phyloP scores from a whole-genome alignment of 768 basidiomycete species.

The Rhizopogon sp. region DNA sequence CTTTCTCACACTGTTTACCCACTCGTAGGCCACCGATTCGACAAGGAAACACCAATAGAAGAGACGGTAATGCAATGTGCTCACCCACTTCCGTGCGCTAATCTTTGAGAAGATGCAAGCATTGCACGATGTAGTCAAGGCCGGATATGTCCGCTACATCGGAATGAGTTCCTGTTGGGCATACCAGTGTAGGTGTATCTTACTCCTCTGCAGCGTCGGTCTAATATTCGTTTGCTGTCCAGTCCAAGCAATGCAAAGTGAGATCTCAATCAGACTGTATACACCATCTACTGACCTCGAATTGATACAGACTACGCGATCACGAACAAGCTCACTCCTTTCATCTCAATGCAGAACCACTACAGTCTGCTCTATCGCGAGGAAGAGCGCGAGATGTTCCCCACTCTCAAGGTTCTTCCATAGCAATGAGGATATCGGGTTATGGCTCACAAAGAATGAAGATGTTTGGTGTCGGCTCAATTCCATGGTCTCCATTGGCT shows the following conservation, averaged over 20 bases:
- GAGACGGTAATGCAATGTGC: slow-evolving; percentile 27
- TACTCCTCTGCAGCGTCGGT: background rate
- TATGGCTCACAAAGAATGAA: slow-evolving; percentile 9
- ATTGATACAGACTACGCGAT: slow-evolving; percentile 32
- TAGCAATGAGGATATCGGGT: background rate
- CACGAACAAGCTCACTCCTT: slow-evolving; percentile 41
- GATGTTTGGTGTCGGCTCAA: slow-evolving; percentile 39
- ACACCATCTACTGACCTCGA: background rate
- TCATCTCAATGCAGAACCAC: slow-evolving; percentile 65
- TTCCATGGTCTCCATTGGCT: slow-evolving; percentile 42
- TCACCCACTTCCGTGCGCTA: background rate
- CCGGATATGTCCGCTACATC: slow-evolving; percentile 43
- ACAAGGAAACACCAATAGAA: slow-evolving; percentile 45
- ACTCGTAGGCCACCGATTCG: slow-evolving; percentile 40
- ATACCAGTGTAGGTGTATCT: slow-evolving; percentile 28
- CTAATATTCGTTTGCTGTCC: background rate
- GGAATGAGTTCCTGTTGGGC: slow-evolving; percentile 40
- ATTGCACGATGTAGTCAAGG: slow-evolving; percentile 45
- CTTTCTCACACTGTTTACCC: background rate
- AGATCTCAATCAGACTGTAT: slow-evolving; percentile 4
- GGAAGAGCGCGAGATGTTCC: slow-evolving; percentile 57
- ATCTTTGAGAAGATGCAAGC: slow-evolving; percentile 35
- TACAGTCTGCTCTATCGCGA: slow-evolving; percentile 54
- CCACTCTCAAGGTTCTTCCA: slow-evolving; percentile 32
- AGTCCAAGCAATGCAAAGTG: slow-evolving; percentile 39